A percentile compares a stretch with the other conserved stretches of the same genome.
Conservation (phyloP, 106 monocot species). For the Allium sativum region DNA sequence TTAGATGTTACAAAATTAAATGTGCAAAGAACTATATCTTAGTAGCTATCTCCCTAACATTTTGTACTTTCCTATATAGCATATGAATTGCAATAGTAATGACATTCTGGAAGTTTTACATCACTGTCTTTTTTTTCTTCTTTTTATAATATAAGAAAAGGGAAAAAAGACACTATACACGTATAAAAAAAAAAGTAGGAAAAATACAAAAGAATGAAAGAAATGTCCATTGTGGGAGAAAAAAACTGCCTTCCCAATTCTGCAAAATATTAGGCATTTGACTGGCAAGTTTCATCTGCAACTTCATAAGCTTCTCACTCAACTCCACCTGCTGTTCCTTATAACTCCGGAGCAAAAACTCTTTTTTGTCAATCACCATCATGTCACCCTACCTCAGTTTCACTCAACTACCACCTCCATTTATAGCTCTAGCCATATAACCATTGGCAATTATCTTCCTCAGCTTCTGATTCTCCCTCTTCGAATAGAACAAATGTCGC, state of each 20-base stretch:
- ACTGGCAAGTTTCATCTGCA: slow-evolving; percentile 14
- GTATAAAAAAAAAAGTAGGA: no score
- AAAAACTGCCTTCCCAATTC: not conserved
- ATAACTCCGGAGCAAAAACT: slow-evolving; percentile 32
- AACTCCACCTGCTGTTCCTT: slow-evolving; percentile 30
- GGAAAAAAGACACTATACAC: no score
- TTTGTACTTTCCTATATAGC: no score
- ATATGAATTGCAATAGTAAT: no score
- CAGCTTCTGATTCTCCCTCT: slow-evolving; percentile 27
- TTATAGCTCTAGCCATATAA: slow-evolving; percentile 13
- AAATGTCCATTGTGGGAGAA: no score
- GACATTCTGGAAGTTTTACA: no score
- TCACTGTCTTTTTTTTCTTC: no score
- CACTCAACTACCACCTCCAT: slow-evolving; percentile 23
- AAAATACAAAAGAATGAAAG: no score
- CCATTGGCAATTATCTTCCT: slow-evolving; percentile 31
- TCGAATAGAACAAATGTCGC: slow-evolving; percentile 22
- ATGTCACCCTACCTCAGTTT: slow-evolving; percentile 21
- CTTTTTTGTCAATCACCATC: slow-evolving; percentile 29
- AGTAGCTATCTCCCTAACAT: no score
- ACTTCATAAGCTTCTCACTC: slow-evolving; percentile 17
- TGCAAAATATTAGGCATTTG: slow-evolving; percentile 25
- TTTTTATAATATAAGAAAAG: no score
- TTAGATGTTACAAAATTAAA: no score
- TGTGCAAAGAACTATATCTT: no score